Conservation (phyloP, 192 early-diverging fungal genomes). For the Podila minutissima region DNA sequence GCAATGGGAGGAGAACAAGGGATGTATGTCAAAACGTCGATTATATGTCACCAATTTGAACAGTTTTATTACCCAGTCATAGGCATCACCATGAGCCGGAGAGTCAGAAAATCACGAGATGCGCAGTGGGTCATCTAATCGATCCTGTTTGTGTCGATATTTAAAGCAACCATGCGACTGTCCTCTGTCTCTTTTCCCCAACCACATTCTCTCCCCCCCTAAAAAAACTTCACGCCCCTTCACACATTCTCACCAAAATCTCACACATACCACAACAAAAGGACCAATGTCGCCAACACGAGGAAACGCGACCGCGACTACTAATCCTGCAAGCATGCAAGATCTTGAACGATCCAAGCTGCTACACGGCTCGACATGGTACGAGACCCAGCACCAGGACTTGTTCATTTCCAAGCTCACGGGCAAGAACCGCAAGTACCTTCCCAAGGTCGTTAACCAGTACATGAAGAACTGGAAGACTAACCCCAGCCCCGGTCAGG, state of each 20-base stretch:
- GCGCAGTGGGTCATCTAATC: too few relatives aligned
- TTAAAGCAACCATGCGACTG: too few relatives aligned
- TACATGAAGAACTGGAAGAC: conserved; percentile 20
- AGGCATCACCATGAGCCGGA: too few relatives aligned
- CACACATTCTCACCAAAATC: neutral
- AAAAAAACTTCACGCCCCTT: neutral
- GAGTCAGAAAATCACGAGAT: too few relatives aligned
- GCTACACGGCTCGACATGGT: conserved; percentile 18
- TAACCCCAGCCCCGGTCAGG: conserved; percentile 14
- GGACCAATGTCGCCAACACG: conserved; percentile 18
- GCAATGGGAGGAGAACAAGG: too few relatives aligned
- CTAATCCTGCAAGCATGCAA: neutral
- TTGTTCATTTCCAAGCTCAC: conserved; percentile 28
- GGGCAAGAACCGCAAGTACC: conserved; percentile 21
- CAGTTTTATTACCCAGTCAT: too few relatives aligned
- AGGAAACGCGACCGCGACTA: conserved; percentile 7
- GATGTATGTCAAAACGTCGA: too few relatives aligned
- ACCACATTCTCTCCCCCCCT: neutral
- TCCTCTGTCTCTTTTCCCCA: too few relatives aligned
- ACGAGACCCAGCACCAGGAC: conserved; percentile 18
- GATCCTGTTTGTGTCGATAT: too few relatives aligned
- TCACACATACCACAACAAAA: neutral
- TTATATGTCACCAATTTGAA: too few relatives aligned
- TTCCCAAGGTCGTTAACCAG: conserved; percentile 16
- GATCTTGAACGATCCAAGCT: conserved; percentile 33